Evolutionary conservation across 2,329 filamentous ascomycete species (phyloP).

Genomic region (Nemania sp.): DNA sequence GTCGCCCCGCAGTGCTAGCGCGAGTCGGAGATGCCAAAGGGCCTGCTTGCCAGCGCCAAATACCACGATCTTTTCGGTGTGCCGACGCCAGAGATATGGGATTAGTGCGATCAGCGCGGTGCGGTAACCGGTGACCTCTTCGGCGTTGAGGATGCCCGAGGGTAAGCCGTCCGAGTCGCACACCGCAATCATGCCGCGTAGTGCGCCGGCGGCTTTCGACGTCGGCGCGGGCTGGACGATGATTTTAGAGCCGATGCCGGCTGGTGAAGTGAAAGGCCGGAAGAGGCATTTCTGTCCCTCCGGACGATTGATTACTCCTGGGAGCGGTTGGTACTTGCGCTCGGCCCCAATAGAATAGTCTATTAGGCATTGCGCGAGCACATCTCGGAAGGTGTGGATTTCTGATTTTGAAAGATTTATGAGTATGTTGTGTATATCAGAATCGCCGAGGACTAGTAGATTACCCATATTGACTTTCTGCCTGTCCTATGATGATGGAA

Average conservation of each 20-base stretch:
- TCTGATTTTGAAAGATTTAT: slow-evolving; percentile 29
- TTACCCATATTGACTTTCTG: slow-evolving; percentile 26
- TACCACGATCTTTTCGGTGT: slow-evolving; percentile 20
- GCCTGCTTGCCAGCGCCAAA: slow-evolving; percentile 39
- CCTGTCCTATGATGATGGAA: neutral
- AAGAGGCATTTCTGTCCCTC: slow-evolving; percentile 38
- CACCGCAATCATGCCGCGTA: slow-evolving; percentile 35
- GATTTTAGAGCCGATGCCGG: slow-evolving; percentile 31
- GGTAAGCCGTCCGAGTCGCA: slow-evolving; percentile 35
- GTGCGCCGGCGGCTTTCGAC: slow-evolving; percentile 18
- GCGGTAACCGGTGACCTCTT: slow-evolving; percentile 35
- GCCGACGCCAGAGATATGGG: slow-evolving; percentile 33
- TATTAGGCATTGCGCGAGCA: slow-evolving; percentile 18
- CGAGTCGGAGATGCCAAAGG: slow-evolving; percentile 37
- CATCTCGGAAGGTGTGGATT: slow-evolving; percentile 22
- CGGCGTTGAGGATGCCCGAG: slow-evolving; percentile 35
- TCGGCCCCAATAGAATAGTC: slow-evolving; percentile 27
- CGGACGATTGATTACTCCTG: slow-evolving; percentile 30
- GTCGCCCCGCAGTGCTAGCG: slow-evolving; percentile 32
- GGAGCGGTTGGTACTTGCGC: slow-evolving; percentile 29
- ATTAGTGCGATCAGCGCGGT: slow-evolving; percentile 34
- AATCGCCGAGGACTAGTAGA: slow-evolving; percentile 29
- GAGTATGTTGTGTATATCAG: slow-evolving; percentile 31
- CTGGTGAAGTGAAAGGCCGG: slow-evolving; percentile 33
- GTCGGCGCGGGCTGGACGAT: slow-evolving; percentile 32